Conservation (phyloP, 2,329 filamentous ascomycete genomes). For the Colletotrichum tamarilloi region DNA sequence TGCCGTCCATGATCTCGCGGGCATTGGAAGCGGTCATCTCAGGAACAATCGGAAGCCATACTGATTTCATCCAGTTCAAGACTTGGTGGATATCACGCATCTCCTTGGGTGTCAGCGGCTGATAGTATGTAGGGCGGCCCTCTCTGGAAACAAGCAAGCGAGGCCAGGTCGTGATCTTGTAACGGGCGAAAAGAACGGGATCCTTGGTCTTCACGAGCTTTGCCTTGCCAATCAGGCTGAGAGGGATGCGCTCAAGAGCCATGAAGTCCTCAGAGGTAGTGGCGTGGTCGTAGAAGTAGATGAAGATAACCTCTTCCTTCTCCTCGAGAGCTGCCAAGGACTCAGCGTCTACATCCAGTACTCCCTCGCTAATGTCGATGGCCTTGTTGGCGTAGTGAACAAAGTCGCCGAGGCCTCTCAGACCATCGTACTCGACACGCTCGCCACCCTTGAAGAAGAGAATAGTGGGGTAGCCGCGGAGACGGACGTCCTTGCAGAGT, state of each 20-base stretch:
- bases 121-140: constrained; percentile 90
- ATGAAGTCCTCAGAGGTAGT: constrained; percentile 92
- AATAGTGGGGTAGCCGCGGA: constrained; percentile 87
- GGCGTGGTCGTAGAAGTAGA: constrained; percentile 98
- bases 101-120: constrained; percentile 85
- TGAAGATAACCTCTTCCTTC: constrained; percentile 94
- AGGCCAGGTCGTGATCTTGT: constrained; percentile 98
- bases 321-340: constrained; percentile 86
- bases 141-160: constrained; percentile 89
- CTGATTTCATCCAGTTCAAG: constrained; percentile 92
- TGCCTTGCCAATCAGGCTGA: constrained; percentile 90
- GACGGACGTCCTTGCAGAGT: constrained; percentile 90
- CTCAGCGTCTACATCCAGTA: constrained; percentile 82
- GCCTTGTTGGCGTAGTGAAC: constrained; percentile 89
- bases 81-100: constrained; percentile 88
- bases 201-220: constrained; percentile 94
- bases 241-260: constrained; percentile 85
- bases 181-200: constrained; percentile 78
- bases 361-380: constrained; percentile 78
- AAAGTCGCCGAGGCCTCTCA: constrained; percentile 92
- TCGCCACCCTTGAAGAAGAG: constrained; percentile 94
- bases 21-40: constrained; percentile 93
- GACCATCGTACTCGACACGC: constrained; percentile 90
- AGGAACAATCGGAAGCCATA: constrained; percentile 96
- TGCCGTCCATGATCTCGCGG: constrained; percentile 93